These are phyloP conservation scores for Castanopsis chinensis DNA, from an alignment of 306 rosid species.

Conservation along the genomic window DNA sequence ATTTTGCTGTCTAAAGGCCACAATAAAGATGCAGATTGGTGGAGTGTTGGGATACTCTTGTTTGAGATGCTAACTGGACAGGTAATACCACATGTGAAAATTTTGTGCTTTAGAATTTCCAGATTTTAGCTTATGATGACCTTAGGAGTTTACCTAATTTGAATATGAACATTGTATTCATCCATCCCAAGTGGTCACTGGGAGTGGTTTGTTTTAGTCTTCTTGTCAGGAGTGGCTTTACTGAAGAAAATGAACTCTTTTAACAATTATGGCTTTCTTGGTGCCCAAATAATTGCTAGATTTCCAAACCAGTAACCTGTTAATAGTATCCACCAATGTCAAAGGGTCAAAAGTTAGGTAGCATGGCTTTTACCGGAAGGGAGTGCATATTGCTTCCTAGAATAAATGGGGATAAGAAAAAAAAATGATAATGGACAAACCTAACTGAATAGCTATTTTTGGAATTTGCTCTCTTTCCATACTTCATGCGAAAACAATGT, in stretches of 20 bases:
- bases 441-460: neutral
- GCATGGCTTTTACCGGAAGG: neutral
- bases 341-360: neutral
- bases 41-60: slow-evolving; percentile 90
- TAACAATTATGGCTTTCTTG: neutral
- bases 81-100: slow-evolving; percentile 38
- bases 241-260: neutral
- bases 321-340: neutral
- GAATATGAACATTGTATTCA: too few relatives aligned
- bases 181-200: too few relatives aligned
- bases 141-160: too few relatives aligned
- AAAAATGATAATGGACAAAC: neutral
- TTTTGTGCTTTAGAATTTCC: neutral
- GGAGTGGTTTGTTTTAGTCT: neutral
- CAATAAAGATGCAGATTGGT: slow-evolving; percentile 97
- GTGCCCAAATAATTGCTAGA: neutral
- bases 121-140: neutral
- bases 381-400: neutral
- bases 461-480: neutral
- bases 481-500: neutral
- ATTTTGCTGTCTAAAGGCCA: slow-evolving; percentile 82
- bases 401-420: neutral
- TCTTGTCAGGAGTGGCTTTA: neutral
- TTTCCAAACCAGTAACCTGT: neutral
- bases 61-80: slow-evolving; percentile 92